These are phyloP conservation scores for Acacia crassicarpa DNA, from an alignment of 306 rosid genomes.

Conservation along the genomic window DNA sequence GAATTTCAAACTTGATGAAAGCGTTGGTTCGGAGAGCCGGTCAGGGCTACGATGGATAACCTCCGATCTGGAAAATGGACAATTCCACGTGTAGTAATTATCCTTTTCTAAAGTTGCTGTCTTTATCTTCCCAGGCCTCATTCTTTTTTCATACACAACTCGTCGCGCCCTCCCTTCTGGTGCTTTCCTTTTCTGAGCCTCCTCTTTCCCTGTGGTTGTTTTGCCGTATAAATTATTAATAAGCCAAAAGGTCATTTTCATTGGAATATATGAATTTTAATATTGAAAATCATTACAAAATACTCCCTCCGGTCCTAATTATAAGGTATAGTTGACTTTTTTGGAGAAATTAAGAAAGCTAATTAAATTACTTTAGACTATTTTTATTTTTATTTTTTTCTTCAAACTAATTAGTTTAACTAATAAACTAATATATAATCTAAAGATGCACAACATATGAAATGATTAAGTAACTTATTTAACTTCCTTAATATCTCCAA, in stretches of 20 bases:
- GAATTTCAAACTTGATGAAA: neutral
- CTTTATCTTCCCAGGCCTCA: neutral
- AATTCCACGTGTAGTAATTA: neutral
- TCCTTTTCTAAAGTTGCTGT: neutral
- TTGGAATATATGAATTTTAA: neutral
- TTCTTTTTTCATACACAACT: neutral
- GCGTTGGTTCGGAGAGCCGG: neutral
- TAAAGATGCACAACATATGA: no score
- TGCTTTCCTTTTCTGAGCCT: neutral
- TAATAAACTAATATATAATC: no score
- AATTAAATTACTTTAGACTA: no score
- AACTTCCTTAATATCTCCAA: no score
- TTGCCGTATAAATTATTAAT: no score
- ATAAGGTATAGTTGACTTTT: no score
- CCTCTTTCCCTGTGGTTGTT: no score
- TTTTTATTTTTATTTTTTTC: no score
- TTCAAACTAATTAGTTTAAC: no score
- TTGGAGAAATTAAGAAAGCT: no score
- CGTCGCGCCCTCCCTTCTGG: neutral
- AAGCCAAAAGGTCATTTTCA: neutral
- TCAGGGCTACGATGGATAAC: neutral
- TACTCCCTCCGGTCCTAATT: no score
- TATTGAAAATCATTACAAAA: neutral
- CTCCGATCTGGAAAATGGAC: neutral
- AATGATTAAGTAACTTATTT: no score